Conservation (phyloP, 108 stramenopile genomes). For the Conticribra guillardii region DNA sequence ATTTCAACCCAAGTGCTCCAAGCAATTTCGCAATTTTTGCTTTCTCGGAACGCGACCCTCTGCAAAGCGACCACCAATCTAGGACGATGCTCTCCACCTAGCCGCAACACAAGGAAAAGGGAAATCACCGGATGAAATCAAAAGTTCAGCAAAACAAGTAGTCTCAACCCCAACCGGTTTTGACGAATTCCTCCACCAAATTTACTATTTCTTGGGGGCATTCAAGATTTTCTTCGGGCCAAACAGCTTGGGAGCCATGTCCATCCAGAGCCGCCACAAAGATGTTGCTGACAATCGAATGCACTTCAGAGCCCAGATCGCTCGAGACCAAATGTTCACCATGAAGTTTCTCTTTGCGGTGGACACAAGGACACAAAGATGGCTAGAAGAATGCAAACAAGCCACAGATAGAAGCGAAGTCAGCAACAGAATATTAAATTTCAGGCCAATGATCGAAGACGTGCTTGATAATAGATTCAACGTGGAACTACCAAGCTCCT, state of each 20-base stretch:
- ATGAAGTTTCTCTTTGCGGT: conserved; percentile 3
- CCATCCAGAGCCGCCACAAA: background rate
- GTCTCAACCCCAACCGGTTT: no score
- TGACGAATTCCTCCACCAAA: no score
- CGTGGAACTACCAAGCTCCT: background rate
- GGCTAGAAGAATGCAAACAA: background rate
- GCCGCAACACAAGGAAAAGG: background rate
- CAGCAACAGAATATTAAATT: background rate
- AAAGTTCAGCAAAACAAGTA: no score
- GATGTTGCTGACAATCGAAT: background rate
- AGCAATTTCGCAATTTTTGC: conserved; percentile 26
- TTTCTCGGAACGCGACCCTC: conserved; percentile 18
- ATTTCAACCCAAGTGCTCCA: background rate
- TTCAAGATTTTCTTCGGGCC: background rate
- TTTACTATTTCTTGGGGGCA: no score
- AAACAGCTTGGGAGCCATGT: background rate
- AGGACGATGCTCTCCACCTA: background rate
- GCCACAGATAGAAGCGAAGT: background rate
- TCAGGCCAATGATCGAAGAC: background rate
- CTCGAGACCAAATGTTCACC: background rate
- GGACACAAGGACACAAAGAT: conserved; percentile 1
- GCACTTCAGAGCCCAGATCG: background rate
- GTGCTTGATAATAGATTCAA: background rate
- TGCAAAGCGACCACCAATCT: background rate
- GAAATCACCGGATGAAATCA: background rate